phyloP scores from a whole-genome alignment of 148 eudicot genomes.

The Linanthus parryae region DNA sequence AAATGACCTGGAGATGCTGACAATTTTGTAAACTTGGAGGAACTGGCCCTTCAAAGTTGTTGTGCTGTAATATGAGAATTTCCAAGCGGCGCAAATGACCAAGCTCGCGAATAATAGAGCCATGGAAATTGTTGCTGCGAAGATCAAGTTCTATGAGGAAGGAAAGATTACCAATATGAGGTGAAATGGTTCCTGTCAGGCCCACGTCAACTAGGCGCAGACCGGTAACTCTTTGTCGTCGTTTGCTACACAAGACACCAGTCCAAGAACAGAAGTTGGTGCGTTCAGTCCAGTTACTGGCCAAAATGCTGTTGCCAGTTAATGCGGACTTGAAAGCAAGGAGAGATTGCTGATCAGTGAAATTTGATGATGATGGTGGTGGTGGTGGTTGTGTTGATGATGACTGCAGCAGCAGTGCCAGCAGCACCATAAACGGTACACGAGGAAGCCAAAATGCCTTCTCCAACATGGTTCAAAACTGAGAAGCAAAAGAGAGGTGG shows the following conservation, averaged over 20 bases:
- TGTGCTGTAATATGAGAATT: background rate
- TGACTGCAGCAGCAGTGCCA: no score
- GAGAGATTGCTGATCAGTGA: background rate
- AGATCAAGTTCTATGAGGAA: background rate
- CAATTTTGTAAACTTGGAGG: background rate
- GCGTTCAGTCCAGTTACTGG: background rate
- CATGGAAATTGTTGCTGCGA: background rate
- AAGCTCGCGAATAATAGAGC: background rate
- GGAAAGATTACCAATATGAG: background rate
- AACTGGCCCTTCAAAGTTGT: background rate
- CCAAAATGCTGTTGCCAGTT: background rate
- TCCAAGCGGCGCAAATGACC: background rate
- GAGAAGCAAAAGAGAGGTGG: no score
- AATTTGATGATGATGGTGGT: no score
- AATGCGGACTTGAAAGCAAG: background rate
- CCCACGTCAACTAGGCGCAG: background rate
- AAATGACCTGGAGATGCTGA: background rate
- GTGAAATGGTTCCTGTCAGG: background rate
- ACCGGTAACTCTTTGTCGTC: background rate
- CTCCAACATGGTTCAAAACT: no score
- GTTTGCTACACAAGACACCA: background rate
- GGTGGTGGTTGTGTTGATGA: no score
- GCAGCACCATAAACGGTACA: no score
- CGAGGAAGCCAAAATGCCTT: no score
- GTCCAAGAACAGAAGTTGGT: constrained; percentile 4